Conservation (phyloP, 129 eudicot species). For the Ambrosia artemisiifolia region DNA sequence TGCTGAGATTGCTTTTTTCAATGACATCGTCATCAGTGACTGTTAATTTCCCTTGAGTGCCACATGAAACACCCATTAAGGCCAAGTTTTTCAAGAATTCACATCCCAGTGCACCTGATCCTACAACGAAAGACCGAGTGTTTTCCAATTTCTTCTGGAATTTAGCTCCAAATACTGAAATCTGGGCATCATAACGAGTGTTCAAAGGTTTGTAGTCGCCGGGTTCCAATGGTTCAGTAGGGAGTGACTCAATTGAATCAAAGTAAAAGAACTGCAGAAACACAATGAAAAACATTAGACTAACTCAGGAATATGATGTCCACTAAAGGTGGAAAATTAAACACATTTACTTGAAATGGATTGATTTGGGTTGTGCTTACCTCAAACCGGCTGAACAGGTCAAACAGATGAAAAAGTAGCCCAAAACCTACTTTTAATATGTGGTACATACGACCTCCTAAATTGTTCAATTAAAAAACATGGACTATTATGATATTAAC, state of each 20-base stretch:
- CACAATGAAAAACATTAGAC: neutral
- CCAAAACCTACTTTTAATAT: neutral
- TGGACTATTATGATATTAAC: neutral
- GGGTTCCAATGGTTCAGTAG: constrained; percentile 52
- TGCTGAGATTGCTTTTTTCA: constrained; percentile 88
- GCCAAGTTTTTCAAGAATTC: constrained; percentile 86
- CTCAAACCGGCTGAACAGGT: neutral
- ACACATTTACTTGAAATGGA: neutral
- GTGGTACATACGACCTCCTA: neutral
- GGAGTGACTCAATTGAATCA: constrained; percentile 82
- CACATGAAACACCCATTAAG: constrained; percentile 90
- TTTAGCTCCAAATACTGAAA: constrained; percentile 78
- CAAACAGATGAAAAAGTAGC: neutral
- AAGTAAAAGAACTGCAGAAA: constrained; percentile 73
- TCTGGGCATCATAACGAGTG: constrained; percentile 87
- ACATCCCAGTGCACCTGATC: constrained; percentile 93
- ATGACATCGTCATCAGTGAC: constrained; percentile 92
- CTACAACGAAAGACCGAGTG: constrained; percentile 70
- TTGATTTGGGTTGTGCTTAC: neutral
- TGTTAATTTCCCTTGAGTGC: constrained; percentile 63
- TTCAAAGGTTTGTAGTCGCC: constrained; percentile 57
- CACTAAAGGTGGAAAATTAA: neutral
- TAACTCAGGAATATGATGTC: neutral
- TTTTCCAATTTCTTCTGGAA: constrained; percentile 83
- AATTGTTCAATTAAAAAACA: neutral